Conservation (phyloP, 2,329 filamentous ascomycete species). For the Arthroderma sp. region DNA sequence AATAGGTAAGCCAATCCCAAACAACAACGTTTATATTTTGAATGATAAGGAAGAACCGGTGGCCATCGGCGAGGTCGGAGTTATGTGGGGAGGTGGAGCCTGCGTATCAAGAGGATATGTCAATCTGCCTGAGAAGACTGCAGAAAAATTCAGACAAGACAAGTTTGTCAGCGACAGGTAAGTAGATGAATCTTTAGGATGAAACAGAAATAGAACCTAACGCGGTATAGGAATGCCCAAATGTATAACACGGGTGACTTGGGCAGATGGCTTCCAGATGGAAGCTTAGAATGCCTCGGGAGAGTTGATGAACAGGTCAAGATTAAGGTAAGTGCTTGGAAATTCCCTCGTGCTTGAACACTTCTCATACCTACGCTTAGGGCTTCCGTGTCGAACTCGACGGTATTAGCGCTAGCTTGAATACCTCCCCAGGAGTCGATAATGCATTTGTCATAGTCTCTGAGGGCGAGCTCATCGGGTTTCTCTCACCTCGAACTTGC, state of each 20-base stretch:
- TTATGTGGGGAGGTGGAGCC: constrained; percentile 10
- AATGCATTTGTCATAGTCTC: no score
- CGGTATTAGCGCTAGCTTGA: no score
- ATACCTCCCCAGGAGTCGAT: no score
- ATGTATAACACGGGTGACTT: constrained; percentile 16
- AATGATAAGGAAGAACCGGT: constrained; percentile 6
- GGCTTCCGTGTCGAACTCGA: no score
- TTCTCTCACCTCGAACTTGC: no score
- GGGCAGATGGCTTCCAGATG: constrained; percentile 10
- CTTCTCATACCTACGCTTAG: no score
- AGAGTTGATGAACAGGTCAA: constrained; percentile 38
- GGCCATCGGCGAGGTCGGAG: constrained; percentile 10
- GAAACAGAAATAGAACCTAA: not conserved
- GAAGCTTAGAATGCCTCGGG: constrained; percentile 27
- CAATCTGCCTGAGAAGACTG: constrained; percentile 10
- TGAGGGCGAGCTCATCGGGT: no score
- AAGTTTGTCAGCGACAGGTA: no score
- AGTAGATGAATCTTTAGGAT: not conserved
- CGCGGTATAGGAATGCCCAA: not conserved
- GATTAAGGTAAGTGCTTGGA: not conserved
- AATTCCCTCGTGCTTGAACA: no score
- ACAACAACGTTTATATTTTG: constrained; percentile 8
- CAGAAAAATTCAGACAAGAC: constrained; percentile 4
- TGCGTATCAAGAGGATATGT: constrained; percentile 11
- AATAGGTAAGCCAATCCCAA: constrained; percentile 8